Evolutionary conservation across 2,329 filamentous ascomycete genomes (phyloP).

Genomic region (Bipolaris sorokiniana): DNA sequence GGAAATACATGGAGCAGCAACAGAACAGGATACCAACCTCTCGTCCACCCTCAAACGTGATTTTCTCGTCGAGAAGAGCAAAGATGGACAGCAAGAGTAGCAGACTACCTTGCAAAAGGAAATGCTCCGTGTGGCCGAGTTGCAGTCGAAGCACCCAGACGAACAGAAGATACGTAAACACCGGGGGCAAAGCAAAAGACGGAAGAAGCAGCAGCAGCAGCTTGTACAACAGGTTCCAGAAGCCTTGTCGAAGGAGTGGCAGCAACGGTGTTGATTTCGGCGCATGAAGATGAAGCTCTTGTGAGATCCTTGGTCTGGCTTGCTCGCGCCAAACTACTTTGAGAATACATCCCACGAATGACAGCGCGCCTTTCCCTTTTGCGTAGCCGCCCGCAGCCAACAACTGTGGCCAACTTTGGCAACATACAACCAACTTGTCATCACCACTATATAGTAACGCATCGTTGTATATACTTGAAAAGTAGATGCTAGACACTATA

Average conservation of each 20-base stretch:
- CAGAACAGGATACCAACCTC: not conserved
- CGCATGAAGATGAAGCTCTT: constrained; percentile 35
- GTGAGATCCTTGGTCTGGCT: constrained; percentile 21
- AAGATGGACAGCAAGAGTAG: constrained; percentile 22
- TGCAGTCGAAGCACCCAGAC: constrained; percentile 8
- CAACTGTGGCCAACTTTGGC: not conserved
- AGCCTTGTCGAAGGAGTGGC: constrained; percentile 24
- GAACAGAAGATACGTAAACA: not conserved
- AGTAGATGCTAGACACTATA: not conserved
- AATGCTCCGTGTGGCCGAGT: constrained; percentile 37
- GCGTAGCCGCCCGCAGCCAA: constrained; percentile 1
- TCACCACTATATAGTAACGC: not conserved
- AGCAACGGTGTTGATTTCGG: constrained; percentile 25
- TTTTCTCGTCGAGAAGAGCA: constrained; percentile 16
- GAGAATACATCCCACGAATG: constrained; percentile 19
- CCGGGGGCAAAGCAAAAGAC: constrained; percentile 8
- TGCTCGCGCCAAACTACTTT: constrained; percentile 17
- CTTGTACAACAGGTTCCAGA: constrained; percentile 16
- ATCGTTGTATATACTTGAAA: not conserved
- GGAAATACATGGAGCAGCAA: constrained; percentile 21
- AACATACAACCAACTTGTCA: not conserved
- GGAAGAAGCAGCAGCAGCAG: not conserved
- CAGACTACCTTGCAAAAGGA: constrained; percentile 36
- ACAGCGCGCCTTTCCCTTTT: constrained; percentile 11
- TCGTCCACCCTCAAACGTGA: not conserved